These are phyloP conservation scores for Cyberlindnera euphorbiae DNA, from an alignment of 805 yeast species.

Conservation along the genomic window DNA sequence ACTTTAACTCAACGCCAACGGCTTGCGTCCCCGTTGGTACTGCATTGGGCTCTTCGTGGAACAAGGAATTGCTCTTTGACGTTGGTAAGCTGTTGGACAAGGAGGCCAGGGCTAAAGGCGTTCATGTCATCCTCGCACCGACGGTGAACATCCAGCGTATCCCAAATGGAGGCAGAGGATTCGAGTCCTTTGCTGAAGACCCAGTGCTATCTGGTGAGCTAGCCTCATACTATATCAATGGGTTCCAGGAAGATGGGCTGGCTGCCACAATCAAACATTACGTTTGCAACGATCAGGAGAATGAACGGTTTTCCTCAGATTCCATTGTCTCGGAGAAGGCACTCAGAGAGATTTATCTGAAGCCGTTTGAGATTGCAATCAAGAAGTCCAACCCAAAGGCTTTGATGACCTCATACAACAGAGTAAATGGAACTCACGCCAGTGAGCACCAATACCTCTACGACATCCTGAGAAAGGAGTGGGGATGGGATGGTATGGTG, in stretches of 20 bases:
- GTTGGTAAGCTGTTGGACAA: constrained; percentile 49
- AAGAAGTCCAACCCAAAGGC: constrained; percentile 45
- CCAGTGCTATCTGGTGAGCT: constrained; percentile 42
- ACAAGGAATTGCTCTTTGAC: constrained; percentile 39
- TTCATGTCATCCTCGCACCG: constrained; percentile 43
- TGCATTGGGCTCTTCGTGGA: constrained; percentile 50
- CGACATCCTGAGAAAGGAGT: constrained; percentile 45
- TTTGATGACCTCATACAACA: constrained; percentile 58
- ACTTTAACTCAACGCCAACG: constrained; percentile 45
- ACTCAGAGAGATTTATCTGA: constrained; percentile 54
- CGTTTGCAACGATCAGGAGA: constrained; percentile 57
- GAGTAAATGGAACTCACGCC: constrained; percentile 53
- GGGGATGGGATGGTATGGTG: constrained; percentile 49
- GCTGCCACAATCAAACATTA: constrained; percentile 55
- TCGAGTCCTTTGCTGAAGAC: constrained; percentile 58
- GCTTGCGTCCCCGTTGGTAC: constrained; percentile 59
- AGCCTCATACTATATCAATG: constrained; percentile 44
- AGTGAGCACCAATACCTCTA: constrained; percentile 39
- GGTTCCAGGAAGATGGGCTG: constrained; percentile 45
- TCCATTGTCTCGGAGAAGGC: constrained; percentile 52
- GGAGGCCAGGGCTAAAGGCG: constrained; percentile 51
- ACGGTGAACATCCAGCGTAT: constrained; percentile 46
- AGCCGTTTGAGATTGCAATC: constrained; percentile 57
- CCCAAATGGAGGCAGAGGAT: constrained; percentile 59
- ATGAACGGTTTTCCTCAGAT: constrained; percentile 43